A percentile compares a stretch with the other conserved stretches of the same genome.
These are phyloP conservation scores for Monilinia fructicola DNA, from an alignment of 2,329 filamentous ascomycete genomes.

Conservation along the genomic window DNA sequence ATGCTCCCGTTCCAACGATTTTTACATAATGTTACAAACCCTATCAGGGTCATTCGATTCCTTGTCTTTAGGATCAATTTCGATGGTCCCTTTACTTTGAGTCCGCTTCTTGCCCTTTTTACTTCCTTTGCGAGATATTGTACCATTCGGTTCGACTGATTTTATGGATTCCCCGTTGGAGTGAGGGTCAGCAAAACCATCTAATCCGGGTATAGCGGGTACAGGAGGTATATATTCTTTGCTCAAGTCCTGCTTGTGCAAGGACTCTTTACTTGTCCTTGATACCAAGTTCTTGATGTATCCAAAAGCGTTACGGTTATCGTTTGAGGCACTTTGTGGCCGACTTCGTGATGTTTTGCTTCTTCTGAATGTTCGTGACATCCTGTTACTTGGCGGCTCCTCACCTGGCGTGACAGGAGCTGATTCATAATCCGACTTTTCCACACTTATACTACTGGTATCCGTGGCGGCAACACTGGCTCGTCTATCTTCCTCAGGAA, in stretches of 20 bases:
- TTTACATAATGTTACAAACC: constrained; percentile 51
- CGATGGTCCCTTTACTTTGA: constrained; percentile 33
- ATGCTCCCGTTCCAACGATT: background rate
- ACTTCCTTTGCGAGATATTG: constrained; percentile 16
- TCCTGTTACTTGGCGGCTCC: constrained; percentile 53
- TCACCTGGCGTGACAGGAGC: constrained; percentile 50
- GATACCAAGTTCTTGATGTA: constrained; percentile 48
- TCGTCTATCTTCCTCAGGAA: constrained; percentile 48
- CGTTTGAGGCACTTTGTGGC: constrained; percentile 58
- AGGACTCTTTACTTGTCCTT: constrained; percentile 38
- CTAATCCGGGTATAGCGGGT: constrained; percentile 17
- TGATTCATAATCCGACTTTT: constrained; percentile 41
- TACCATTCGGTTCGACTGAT: background rate
- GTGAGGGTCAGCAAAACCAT: constrained; percentile 24
- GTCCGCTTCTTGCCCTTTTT: constrained; percentile 30
- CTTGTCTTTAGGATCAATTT: constrained; percentile 33
- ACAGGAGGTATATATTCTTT: constrained; percentile 4
- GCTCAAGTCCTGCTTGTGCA: constrained; percentile 28
- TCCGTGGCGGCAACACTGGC: constrained; percentile 54
- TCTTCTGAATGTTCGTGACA: constrained; percentile 58
- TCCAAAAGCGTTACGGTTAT: constrained; percentile 57
- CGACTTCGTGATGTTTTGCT: constrained; percentile 55
- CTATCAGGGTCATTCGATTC: constrained; percentile 44
- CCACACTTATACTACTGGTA: constrained; percentile 43
- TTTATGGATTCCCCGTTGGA: constrained; percentile 16